Percentiles rank a stretch among this genome's conserved stretches.
Evolutionary conservation across 768 basidiomycete species (phyloP).

Genomic region (Chalciporus sphaerocephalus): DNA sequence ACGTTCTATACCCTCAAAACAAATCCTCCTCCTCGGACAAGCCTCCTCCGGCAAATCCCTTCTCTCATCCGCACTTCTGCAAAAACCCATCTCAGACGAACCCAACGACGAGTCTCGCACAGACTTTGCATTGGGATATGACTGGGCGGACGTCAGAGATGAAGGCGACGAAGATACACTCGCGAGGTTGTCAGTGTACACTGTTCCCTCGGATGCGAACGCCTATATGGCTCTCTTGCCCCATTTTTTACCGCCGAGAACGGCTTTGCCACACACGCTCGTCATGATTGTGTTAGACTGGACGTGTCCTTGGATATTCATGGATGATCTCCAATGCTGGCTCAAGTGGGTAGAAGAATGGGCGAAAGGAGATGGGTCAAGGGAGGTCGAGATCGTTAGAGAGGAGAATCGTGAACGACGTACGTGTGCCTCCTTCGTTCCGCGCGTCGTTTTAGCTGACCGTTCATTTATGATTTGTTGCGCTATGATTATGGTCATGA

Average conservation of each 20-base stretch:
- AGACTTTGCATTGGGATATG: slow-evolving; percentile 88
- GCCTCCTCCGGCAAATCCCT: slow-evolving; percentile 76
- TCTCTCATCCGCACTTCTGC: slow-evolving; percentile 64
- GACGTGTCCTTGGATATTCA: slow-evolving; percentile 90
- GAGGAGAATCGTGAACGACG: slow-evolving; percentile 83
- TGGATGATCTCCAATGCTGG: slow-evolving; percentile 83
- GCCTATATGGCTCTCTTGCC: slow-evolving; percentile 71
- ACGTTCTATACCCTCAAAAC: slow-evolving; percentile 80
- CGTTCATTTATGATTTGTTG: background rate
- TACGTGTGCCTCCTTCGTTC: slow-evolving; percentile 37
- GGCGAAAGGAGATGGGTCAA: slow-evolving; percentile 61
- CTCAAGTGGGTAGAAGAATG: slow-evolving; percentile 80
- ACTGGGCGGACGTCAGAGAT: slow-evolving; percentile 86
- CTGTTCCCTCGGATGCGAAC: slow-evolving; percentile 75
- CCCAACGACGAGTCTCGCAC: slow-evolving; percentile 53
- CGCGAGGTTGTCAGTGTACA: slow-evolving; percentile 85
- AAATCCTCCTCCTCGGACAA: slow-evolving; percentile 79
- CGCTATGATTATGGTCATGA: slow-evolving; percentile 1
- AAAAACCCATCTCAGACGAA: slow-evolving; percentile 57
- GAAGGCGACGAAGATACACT: slow-evolving; percentile 94
- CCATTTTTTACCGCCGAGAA: slow-evolving; percentile 70
- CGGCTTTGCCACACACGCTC: slow-evolving; percentile 63
- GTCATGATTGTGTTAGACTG: slow-evolving; percentile 89
- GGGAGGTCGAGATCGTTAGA: slow-evolving; percentile 68
- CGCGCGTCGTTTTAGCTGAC: background rate